Evolutionary conservation across 2,329 filamentous ascomycete genomes (phyloP).

Genomic region (Triangularia verruculosa): DNA sequence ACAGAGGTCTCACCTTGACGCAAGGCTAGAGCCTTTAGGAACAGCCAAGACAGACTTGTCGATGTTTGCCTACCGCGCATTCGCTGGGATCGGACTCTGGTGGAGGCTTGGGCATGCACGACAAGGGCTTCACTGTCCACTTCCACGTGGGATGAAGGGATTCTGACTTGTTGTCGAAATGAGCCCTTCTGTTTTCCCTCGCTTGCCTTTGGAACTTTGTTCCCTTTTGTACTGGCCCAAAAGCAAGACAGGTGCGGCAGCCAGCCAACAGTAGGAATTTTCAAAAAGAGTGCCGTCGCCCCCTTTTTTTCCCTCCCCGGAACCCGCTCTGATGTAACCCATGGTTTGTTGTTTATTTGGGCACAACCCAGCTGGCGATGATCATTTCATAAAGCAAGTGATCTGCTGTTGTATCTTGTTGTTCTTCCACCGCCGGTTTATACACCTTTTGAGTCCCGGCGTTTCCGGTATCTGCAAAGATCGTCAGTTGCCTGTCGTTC

Average conservation of each 20-base stretch:
- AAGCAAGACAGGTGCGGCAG: neutral
- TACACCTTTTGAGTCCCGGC: neutral
- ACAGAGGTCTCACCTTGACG: neutral
- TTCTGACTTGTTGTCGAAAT: neutral
- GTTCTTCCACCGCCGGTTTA: neutral
- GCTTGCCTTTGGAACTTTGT: neutral
- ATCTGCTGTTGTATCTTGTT: neutral
- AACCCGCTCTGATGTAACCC: neutral
- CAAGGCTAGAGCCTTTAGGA: neutral
- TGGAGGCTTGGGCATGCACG: neutral
- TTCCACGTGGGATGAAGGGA: slow-evolving; percentile 1
- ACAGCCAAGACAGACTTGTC: neutral
- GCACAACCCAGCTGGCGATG: neutral
- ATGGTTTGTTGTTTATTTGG: neutral
- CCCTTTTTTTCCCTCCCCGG: neutral
- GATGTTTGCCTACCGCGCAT: neutral
- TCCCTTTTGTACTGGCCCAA: neutral
- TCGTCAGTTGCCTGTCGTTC: neutral
- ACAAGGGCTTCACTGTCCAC: neutral
- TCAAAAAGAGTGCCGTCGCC: neutral
- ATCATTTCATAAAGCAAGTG: neutral
- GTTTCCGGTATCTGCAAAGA: neutral
- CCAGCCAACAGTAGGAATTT: neutral
- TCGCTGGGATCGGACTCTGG: neutral
- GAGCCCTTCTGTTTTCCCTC: neutral